Evolutionary conservation across 1,139 yeast species (phyloP).

Genomic region (Yamadazyma mexicana): DNA sequence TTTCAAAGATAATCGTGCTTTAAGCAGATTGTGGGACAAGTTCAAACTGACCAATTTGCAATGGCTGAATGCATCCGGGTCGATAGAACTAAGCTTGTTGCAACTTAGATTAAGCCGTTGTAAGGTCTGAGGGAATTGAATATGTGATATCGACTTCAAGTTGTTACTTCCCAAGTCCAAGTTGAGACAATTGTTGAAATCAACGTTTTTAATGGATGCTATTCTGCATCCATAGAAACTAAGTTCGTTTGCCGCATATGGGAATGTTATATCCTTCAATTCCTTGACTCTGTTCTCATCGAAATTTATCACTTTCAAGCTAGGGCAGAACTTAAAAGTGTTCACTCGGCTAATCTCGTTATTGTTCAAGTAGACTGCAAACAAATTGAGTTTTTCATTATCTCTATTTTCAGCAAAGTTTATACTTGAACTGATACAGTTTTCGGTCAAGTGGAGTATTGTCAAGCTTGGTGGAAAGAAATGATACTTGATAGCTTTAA

Average conservation of each 20-base stretch:
- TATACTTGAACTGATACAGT: conserved; percentile 15
- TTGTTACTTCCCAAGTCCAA: conserved; percentile 19
- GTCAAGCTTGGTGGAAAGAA: conserved; percentile 18
- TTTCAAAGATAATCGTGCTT: neutral
- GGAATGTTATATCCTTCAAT: conserved; percentile 9
- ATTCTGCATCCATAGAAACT: conserved; percentile 24
- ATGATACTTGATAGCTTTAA: conserved; percentile 15
- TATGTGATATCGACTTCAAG: conserved; percentile 7
- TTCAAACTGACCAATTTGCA: conserved; percentile 2
- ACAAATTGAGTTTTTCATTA: conserved; percentile 17
- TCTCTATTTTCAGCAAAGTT: conserved; percentile 18
- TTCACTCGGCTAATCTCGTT: conserved; percentile 17
- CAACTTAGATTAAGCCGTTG: conserved; percentile 12
- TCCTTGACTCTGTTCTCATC: conserved; percentile 23
- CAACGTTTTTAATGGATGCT: conserved; percentile 13
- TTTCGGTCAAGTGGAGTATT: conserved; percentile 25
- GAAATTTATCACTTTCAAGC: conserved; percentile 20
- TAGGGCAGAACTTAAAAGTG: conserved; percentile 18
- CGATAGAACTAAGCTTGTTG: conserved; percentile 10
- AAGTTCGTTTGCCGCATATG: neutral
- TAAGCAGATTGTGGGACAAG: conserved; percentile 6
- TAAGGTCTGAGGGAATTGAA: conserved; percentile 14
- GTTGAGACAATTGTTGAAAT: conserved; percentile 13
- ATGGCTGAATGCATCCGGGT: conserved; percentile 2
- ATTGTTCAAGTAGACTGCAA: conserved; percentile 21